A percentile compares a stretch with the other conserved stretches of the same genome.
Conservation (phyloP, 2,329 filamentous ascomycete species). For the Cladosporium sp. region DNA sequence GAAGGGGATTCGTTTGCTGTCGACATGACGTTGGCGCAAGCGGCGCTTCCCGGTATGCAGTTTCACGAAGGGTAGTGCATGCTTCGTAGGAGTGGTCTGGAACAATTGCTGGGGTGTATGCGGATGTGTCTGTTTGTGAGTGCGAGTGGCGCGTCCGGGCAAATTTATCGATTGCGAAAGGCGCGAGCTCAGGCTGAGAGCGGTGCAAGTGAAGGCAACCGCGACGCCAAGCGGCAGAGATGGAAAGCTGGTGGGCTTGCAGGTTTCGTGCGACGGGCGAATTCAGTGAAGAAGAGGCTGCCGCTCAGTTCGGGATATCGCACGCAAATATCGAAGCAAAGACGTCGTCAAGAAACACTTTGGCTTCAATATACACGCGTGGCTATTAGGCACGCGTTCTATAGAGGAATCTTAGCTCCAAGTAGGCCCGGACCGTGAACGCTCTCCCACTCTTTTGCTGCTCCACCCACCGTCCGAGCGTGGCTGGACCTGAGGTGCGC, state of each 20-base stretch:
- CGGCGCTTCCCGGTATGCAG: constrained; percentile 16
- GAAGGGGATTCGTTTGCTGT: constrained; percentile 28
- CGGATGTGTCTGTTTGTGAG: background rate
- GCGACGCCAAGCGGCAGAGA: constrained; percentile 11
- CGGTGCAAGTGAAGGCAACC: constrained; percentile 16
- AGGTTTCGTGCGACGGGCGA: constrained; percentile 2
- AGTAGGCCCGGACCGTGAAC: constrained; percentile 6
- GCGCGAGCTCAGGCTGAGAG: constrained; percentile 13
- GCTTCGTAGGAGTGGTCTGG: constrained; percentile 3
- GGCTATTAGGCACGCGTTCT: constrained; percentile 11
- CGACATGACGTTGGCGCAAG: constrained; percentile 27
- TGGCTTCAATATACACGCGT: background rate
- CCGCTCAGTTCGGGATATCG: background rate
- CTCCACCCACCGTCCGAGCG: constrained; percentile 8
- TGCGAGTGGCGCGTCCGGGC: background rate
- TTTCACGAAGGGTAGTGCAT: constrained; percentile 21
- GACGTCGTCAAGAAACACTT: background rate
- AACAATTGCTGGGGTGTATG: constrained; percentile 14
- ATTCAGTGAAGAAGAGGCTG: background rate
- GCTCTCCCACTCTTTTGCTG: constrained; percentile 3
- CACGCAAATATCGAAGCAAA: background rate
- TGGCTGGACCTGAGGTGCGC: background rate
- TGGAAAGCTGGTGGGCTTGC: background rate
- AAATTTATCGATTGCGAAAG: constrained; percentile 2
- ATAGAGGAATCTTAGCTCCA: constrained; percentile 12